These are phyloP conservation scores for Colletotrichum liaoningense DNA, from an alignment of 2,329 filamentous ascomycete genomes.

Conservation along the genomic window DNA sequence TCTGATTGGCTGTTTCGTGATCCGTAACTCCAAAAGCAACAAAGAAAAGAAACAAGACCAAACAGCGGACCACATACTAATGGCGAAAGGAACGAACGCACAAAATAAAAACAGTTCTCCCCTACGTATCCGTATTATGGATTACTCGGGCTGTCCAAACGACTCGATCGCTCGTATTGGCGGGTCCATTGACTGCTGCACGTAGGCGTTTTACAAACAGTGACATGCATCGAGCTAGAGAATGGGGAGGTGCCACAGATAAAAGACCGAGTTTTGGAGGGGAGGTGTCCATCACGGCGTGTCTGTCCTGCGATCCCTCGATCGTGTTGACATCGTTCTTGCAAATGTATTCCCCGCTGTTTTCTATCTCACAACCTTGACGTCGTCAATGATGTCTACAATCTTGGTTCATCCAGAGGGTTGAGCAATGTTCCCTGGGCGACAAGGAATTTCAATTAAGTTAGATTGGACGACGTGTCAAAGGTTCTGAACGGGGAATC, in stretches of 20 bases:
- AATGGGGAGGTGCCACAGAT: not conserved
- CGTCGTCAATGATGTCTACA: not conserved
- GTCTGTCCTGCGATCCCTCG: not conserved
- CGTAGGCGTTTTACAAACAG: not conserved
- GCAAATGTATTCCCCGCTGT: not conserved
- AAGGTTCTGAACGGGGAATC: slow-evolving; percentile 7
- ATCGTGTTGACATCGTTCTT: not conserved
- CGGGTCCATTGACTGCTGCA: not conserved
- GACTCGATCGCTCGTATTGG: not conserved
- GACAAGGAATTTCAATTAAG: slow-evolving; percentile 5
- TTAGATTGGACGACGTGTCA: slow-evolving; percentile 23
- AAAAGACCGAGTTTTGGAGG: not conserved
- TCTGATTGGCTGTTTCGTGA: slow-evolving; percentile 13
- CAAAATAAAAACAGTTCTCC: not conserved
- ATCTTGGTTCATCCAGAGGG: not conserved
- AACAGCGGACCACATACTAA: not conserved
- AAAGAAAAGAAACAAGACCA: slow-evolving; percentile 12
- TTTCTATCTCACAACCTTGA: not conserved
- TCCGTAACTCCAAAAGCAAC: not conserved
- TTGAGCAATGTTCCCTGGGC: slow-evolving; percentile 16
- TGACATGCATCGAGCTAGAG: not conserved
- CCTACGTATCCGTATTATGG: too few species aligned
- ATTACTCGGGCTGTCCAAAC: not conserved
- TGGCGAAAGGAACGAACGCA: not conserved
- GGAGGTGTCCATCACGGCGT: not conserved